phyloP scores from a whole-genome alignment of 352 stramenopile genomes.

The Blastocystis sp. region DNA sequence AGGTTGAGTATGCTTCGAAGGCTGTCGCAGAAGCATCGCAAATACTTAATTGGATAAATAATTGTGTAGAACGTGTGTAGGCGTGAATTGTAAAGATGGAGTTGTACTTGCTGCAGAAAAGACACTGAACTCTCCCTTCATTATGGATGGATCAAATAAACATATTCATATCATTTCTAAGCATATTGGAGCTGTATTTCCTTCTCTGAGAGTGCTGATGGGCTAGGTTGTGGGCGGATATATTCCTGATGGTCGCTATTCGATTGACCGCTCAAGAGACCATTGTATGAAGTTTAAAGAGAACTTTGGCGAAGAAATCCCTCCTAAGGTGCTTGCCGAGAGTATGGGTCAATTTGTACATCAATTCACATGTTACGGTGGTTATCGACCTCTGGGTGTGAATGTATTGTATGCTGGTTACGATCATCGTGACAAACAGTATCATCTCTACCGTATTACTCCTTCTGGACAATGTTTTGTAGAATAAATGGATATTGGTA shows the following conservation, averaged over 20 bases:
- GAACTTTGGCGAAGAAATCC: conserved; percentile 56
- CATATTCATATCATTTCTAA: conserved; percentile 57
- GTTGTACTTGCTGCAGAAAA: conserved; percentile 54
- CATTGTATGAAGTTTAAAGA: conserved; percentile 58
- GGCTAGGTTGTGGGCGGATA: conserved; percentile 55
- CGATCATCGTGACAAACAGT: conserved; percentile 54
- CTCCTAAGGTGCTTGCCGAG: conserved; percentile 50
- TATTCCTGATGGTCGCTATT: conserved; percentile 56
- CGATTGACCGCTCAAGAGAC: conserved; percentile 23
- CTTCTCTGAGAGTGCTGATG: neutral
- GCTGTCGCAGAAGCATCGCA: conserved; percentile 55
- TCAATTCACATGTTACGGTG: conserved; percentile 58
- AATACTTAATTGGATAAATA: neutral
- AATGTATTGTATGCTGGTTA: conserved; percentile 57
- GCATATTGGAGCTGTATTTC: conserved; percentile 51
- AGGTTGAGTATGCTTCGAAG: conserved; percentile 63
- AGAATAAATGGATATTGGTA: neutral
- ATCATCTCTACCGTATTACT: conserved; percentile 61
- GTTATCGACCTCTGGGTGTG: conserved; percentile 44
- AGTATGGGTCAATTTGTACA: conserved; percentile 60
- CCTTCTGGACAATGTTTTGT: conserved; percentile 51
- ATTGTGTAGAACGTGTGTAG: conserved; percentile 52
- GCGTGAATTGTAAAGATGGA: conserved; percentile 62
- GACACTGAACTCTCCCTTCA: conserved; percentile 51
- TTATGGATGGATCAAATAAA: conserved; percentile 62